Evolutionary conservation across 345 rosid species (phyloP).

Genomic region (Anacardium occidentale): DNA sequence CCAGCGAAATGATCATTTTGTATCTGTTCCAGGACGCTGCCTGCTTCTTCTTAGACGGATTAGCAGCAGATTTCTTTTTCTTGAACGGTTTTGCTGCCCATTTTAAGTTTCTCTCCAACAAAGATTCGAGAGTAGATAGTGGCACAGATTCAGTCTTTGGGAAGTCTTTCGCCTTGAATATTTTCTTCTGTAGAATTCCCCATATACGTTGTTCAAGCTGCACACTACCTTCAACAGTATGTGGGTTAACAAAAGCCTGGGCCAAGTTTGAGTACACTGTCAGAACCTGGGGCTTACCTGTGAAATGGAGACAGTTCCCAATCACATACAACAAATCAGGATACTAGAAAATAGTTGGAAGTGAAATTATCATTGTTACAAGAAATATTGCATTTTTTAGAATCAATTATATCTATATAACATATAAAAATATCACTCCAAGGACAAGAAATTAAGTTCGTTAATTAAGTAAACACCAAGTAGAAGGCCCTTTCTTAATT

Average conservation of each 20-base stretch:
- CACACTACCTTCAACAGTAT: constrained; percentile 72
- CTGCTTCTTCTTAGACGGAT: constrained; percentile 66
- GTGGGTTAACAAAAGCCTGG: constrained; percentile 72
- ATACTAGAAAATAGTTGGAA: background rate
- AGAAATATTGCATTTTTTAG: background rate
- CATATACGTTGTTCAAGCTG: constrained; percentile 89
- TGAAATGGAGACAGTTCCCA: constrained; percentile 19
- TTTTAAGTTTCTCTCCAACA: constrained; percentile 74
- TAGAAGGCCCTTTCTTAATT: background rate
- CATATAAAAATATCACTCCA: too few relatives aligned
- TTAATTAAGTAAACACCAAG: too few relatives aligned
- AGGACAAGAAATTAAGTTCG: too few relatives aligned
- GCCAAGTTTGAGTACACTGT: constrained; percentile 78
- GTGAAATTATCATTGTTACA: background rate
- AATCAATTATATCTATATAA: background rate
- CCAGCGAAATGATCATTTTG: constrained; percentile 66
- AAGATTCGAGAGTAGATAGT: constrained; percentile 51
- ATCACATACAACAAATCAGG: background rate
- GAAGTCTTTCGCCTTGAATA: constrained; percentile 76
- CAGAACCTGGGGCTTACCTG: constrained; percentile 81
- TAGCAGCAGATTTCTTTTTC: constrained; percentile 61
- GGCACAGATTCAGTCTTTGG: constrained; percentile 59
- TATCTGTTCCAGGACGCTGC: constrained; percentile 69
- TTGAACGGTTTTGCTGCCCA: constrained; percentile 90
- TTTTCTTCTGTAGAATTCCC: constrained; percentile 86